These are phyloP conservation scores for Cetraspora pellucida DNA, from an alignment of 192 early-diverging fungal species.

Conservation along the genomic window DNA sequence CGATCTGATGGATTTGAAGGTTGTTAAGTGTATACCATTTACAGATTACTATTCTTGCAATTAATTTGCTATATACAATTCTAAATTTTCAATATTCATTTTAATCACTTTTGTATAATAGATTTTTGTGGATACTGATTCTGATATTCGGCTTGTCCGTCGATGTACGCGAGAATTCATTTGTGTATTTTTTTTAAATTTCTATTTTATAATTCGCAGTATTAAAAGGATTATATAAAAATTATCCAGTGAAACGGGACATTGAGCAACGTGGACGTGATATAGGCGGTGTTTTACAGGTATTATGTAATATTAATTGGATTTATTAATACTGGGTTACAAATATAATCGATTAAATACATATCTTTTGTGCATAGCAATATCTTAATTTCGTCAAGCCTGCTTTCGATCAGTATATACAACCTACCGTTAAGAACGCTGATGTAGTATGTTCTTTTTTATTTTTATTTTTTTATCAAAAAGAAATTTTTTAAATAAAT, in stretches of 20 bases:
- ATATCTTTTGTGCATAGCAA: constrained; percentile 52
- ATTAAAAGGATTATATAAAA: neutral
- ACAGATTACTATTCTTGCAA: neutral
- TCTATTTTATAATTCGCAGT: neutral
- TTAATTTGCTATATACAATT: neutral
- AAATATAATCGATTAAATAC: neutral
- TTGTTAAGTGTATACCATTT: neutral
- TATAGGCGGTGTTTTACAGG: constrained; percentile 76
- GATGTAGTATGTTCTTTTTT: constrained; percentile 64
- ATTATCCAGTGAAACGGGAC: constrained; percentile 78
- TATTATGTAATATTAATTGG: constrained; percentile 31
- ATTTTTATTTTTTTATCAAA: neutral
- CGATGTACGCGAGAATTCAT: constrained; percentile 58
- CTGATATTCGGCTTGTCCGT: constrained; percentile 87
- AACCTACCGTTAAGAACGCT: constrained; percentile 90
- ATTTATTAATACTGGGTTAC: neutral
- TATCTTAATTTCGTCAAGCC: constrained; percentile 95
- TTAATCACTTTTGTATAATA: constrained; percentile 51
- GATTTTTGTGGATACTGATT: constrained; percentile 95
- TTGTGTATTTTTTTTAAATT: neutral
- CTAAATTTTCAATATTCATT: neutral
- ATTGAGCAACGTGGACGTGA: constrained; percentile 89
- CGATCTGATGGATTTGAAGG: constrained; percentile 82
- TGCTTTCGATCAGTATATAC: constrained; percentile 87
- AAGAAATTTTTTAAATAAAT: neutral